Conservation (phyloP, 2,329 filamentous ascomycete species). For the Pseudocercospora cruenta region DNA sequence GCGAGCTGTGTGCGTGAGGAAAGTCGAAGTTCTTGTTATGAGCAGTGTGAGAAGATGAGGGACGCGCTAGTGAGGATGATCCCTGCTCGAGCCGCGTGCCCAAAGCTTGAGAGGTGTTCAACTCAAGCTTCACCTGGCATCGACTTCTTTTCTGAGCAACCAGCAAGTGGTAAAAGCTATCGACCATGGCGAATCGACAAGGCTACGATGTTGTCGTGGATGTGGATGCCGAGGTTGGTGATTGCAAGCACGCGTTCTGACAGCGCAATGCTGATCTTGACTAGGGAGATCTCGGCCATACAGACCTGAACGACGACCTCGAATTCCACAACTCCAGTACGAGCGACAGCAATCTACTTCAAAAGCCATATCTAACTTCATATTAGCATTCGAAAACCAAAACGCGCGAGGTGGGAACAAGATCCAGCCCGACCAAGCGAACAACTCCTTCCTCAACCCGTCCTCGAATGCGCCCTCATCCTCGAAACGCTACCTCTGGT, state of each 20-base stretch:
- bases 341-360: slow-evolving; percentile 22
- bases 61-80: background rate
- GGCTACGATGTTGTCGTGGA: slow-evolving; percentile 99
- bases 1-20: too few relatives aligned
- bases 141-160: background rate
- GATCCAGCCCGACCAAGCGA: slow-evolving; percentile 46
- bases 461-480: slow-evolving; percentile 30
- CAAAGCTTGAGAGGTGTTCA: background rate
- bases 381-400: slow-evolving; percentile 35
- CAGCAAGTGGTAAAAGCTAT: background rate
- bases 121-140: background rate
- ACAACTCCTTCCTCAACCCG: slow-evolving; percentile 38
- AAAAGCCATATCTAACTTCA: slow-evolving; percentile 10
- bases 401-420: slow-evolving; percentile 50
- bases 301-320: slow-evolving; percentile 96
- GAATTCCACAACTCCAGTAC: slow-evolving; percentile 92
- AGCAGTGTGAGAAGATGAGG: background rate
- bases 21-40: too few relatives aligned
- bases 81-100: background rate
- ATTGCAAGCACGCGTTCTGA: background rate
- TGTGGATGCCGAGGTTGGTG: slow-evolving; percentile 84
- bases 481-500: slow-evolving; percentile 87
- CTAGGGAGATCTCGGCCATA: slow-evolving; percentile 95
- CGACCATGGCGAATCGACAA: slow-evolving; percentile 57
- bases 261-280: slow-evolving; percentile 25